Percentiles rank a stretch among this genome's conserved stretches.
Evolutionary conservation across 108 stramenopile species (phyloP).

Genomic region (Nitzschia sp.): DNA sequence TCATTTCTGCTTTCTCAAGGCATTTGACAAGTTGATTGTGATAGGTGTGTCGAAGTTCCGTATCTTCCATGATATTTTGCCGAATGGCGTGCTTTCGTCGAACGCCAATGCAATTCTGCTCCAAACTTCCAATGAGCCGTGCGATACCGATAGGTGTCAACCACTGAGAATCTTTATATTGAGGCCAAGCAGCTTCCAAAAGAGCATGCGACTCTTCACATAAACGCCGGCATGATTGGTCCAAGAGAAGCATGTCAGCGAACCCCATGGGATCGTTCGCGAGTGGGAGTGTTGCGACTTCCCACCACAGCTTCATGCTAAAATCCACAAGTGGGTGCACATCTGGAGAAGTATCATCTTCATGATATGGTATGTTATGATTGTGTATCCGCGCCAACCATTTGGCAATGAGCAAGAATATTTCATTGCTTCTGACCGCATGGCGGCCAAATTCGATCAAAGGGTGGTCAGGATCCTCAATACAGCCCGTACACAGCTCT

Average conservation of each 20-base stretch:
- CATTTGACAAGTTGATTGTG: slow-evolving; percentile 45
- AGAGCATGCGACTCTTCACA: slow-evolving; percentile 46
- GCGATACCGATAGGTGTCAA: slow-evolving; percentile 43
- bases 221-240: slow-evolving; percentile 31
- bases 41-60: slow-evolving; percentile 26
- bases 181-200: slow-evolving; percentile 27
- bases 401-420: slow-evolving; percentile 58
- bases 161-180: slow-evolving; percentile 14
- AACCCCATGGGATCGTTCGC: slow-evolving; percentile 10
- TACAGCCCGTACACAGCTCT: slow-evolving; percentile 54
- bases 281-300: slow-evolving; percentile 37
- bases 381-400: slow-evolving; percentile 39
- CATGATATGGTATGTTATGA: slow-evolving; percentile 18
- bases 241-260: slow-evolving; percentile 21
- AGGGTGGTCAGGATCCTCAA: slow-evolving; percentile 46
- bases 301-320: slow-evolving; percentile 63
- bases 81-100: slow-evolving; percentile 50
- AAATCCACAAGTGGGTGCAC: slow-evolving; percentile 46
- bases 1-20: slow-evolving; percentile 52
- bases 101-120: slow-evolving; percentile 66
- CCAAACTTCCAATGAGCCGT: slow-evolving; percentile 51
- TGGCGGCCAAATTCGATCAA: slow-evolving; percentile 51
- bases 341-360: slow-evolving; percentile 27
- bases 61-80: slow-evolving; percentile 40
- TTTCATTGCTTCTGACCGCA: slow-evolving; percentile 61